These are phyloP conservation scores for Vigna angularis DNA, from an alignment of 306 rosid genomes.

Conservation along the genomic window DNA sequence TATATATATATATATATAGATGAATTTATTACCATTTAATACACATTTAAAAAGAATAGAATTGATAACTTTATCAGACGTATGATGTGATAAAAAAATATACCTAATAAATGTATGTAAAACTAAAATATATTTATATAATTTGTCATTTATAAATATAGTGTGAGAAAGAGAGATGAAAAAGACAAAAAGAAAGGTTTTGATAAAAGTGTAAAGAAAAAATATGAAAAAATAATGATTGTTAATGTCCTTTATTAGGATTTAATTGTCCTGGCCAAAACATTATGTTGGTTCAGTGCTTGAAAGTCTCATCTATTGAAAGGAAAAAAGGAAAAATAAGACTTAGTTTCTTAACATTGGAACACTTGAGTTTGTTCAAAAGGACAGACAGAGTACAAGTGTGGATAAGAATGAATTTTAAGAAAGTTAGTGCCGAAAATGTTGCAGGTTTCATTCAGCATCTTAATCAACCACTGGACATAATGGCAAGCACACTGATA, in stretches of 20 bases:
- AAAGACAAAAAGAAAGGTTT: neutral
- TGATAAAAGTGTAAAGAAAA: neutral
- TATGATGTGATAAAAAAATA: no score
- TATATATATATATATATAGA: no score
- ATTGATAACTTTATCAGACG: no score
- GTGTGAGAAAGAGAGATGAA: neutral
- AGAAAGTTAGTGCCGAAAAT: neutral
- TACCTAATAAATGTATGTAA: no score
- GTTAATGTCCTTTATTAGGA: neutral
- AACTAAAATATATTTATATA: no score
- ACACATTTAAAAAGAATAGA: no score
- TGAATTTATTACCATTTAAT: no score
- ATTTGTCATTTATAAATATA: no score
- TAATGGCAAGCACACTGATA: neutral
- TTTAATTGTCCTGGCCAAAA: neutral
- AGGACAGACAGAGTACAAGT: neutral
- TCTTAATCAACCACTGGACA: neutral
- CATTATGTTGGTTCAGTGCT: neutral
- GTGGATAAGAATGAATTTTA: neutral
- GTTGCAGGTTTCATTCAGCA: slow-evolving; percentile 1
- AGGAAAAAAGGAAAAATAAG: neutral
- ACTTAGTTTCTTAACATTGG: neutral
- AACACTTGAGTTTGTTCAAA: neutral
- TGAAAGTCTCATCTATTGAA: no score
- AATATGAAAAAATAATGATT: neutral